A percentile compares a stretch with the other conserved stretches of the same genome.
Conservation (phyloP, 495 filamentous ascomycete genomes). For the Talaromyces thailandensis region DNA sequence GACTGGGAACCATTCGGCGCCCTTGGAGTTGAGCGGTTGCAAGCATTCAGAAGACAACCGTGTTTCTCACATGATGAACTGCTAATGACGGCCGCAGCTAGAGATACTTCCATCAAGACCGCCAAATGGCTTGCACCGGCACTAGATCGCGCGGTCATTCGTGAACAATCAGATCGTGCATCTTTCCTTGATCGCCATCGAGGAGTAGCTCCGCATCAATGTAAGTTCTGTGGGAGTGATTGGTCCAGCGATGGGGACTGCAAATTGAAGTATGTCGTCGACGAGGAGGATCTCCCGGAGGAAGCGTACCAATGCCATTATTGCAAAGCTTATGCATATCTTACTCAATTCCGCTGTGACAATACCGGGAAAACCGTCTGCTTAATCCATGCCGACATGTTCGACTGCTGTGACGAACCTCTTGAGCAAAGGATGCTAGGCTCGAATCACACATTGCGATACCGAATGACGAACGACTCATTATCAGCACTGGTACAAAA, state of each 20-base stretch:
- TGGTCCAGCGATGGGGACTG: constrained; percentile 23
- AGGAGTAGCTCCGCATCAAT: constrained; percentile 40
- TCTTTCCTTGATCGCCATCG: constrained; percentile 58
- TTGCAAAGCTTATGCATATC: constrained; percentile 88
- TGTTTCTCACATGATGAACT: constrained; percentile 98
- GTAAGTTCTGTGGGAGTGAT: constrained; percentile 28
- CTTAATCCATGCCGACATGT: constrained; percentile 64
- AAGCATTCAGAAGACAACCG: constrained; percentile 81
- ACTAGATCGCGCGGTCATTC: constrained; percentile 61
- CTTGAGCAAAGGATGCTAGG: constrained; percentile 52
- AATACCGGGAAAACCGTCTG: constrained; percentile 71
- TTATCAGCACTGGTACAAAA: constrained; percentile 60
- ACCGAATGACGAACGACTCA: constrained; percentile 64
- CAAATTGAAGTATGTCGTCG: constrained; percentile 38
- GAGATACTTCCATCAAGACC: constrained; percentile 79
- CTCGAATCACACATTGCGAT: constrained; percentile 57
- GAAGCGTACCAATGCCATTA: constrained; percentile 84
- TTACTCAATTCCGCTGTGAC: constrained; percentile 81
- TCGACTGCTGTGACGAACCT: constrained; percentile 65
- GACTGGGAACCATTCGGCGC: constrained; percentile 97
- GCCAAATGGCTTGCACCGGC: constrained; percentile 92
- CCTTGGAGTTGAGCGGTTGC: constrained; percentile 74
- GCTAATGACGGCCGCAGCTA: constrained; percentile 74
- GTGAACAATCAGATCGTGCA: constrained; percentile 60
- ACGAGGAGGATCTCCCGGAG: constrained; percentile 70